A percentile compares a stretch with the other conserved stretches of the same genome.
These are phyloP conservation scores for Rickenella mellea DNA, from an alignment of 768 basidiomycete species.

Conservation along the genomic window DNA sequence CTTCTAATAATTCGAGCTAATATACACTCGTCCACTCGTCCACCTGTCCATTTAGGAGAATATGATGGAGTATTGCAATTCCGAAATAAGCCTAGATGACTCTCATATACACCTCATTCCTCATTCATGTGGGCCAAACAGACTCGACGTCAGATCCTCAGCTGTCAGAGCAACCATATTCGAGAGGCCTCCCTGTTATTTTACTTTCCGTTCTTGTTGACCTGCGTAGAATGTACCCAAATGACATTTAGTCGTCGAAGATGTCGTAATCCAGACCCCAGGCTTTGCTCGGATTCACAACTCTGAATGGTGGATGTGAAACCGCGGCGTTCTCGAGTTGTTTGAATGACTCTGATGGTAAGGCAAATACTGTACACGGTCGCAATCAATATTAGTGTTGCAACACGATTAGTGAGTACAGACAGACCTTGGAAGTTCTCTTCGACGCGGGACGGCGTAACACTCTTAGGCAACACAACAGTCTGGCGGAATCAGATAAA, in stretches of 20 bases:
- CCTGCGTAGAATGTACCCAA: too few species aligned
- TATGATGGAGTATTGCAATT: too few species aligned
- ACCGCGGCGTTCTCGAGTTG: constrained; percentile 40
- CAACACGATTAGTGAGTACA: not conserved
- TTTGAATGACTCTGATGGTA: constrained; percentile 29
- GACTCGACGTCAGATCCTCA: too few species aligned
- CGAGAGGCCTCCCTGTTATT: too few species aligned
- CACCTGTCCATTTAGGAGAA: too few species aligned
- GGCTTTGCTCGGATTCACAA: constrained; percentile 45
- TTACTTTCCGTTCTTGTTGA: too few species aligned
- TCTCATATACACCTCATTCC: too few species aligned
- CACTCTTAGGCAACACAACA: constrained; percentile 70
- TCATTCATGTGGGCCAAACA: too few species aligned
- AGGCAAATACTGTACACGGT: constrained; percentile 18
- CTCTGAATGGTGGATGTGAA: constrained; percentile 45
- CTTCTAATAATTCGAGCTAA: not conserved
- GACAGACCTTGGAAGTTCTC: constrained; percentile 58
- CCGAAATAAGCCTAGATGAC: too few species aligned
- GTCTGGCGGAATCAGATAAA: constrained; percentile 28
- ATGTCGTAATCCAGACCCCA: constrained; percentile 60
- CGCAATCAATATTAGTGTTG: not conserved
- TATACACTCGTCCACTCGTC: not conserved
- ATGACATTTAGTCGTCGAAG: constrained; percentile 40
- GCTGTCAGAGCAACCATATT: too few species aligned
- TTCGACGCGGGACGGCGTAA: constrained; percentile 53